A percentile compares a stretch with the other conserved stretches of the same genome.
Conservation (phyloP, 768 basidiomycete genomes). For the Auricularia sp. region DNA sequence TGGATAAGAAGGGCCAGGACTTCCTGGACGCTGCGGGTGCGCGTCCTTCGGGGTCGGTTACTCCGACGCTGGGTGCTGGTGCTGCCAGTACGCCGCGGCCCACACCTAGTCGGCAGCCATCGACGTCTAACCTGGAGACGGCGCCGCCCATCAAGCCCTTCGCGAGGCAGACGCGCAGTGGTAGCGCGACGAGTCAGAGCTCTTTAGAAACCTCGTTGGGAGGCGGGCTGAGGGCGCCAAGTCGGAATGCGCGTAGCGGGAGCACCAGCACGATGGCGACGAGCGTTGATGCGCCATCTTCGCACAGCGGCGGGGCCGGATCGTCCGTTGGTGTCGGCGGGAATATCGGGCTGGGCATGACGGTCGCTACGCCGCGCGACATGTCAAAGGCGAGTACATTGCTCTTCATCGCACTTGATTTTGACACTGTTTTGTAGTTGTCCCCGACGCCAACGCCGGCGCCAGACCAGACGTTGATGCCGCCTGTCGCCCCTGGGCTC, state of each 20-base stretch:
- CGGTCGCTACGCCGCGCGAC: too few relatives aligned
- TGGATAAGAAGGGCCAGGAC: neutral
- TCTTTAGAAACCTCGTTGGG: neutral
- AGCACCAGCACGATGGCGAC: neutral
- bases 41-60: neutral
- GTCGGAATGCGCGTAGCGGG: neutral
- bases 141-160: neutral
- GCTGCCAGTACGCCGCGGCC: neutral
- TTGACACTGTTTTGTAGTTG: neutral
- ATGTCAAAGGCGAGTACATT: neutral
- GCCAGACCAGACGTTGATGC: neutral
- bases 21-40: neutral
- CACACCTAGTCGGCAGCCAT: neutral
- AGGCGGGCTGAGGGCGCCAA: neutral
- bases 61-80: neutral
- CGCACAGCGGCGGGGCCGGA: neutral
- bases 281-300: neutral
- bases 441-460: neutral
- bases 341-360: too few relatives aligned
- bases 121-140: neutral
- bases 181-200: neutral
- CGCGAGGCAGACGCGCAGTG: neutral
- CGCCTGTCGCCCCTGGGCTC: neutral
- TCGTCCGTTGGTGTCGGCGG: neutral
- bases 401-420: neutral